phyloP scores from a whole-genome alignment of 2,329 filamentous ascomycete species.

The Pseudogymnoascus sp. region DNA sequence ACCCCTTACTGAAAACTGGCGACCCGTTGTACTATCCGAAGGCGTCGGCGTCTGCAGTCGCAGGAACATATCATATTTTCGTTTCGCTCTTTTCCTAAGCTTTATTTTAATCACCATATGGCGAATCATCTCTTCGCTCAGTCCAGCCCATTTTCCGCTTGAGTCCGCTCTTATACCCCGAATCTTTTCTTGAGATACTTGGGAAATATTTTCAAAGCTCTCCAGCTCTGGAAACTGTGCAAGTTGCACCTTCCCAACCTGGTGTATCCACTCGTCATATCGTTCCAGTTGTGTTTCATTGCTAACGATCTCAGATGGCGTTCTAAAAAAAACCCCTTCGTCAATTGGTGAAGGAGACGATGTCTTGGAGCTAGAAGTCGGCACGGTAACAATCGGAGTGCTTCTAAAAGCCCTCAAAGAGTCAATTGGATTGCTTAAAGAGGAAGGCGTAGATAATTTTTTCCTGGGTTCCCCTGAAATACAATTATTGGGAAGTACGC shows the following conservation, averaged over 20 bases:
- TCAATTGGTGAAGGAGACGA: neutral
- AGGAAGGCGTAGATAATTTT: neutral
- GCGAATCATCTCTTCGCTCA: neutral
- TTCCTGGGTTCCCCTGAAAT: neutral
- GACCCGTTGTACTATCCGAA: neutral
- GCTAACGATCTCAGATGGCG: neutral
- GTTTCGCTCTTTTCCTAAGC: neutral
- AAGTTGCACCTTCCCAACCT: neutral
- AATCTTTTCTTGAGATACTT: neutral
- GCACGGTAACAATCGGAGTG: neutral
- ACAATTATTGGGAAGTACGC: neutral
- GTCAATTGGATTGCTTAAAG: neutral
- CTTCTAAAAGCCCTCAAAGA: neutral
- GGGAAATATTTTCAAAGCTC: neutral
- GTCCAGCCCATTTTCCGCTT: neutral
- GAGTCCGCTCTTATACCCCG: neutral
- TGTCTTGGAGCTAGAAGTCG: neutral
- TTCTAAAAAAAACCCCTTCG: neutral
- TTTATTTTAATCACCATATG: neutral
- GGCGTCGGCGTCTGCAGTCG: neutral
- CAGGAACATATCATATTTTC: neutral
- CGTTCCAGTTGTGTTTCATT: neutral
- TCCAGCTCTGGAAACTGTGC: neutral
- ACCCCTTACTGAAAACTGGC: neutral
- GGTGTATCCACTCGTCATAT: neutral